These are phyloP conservation scores for Trichoderma arundinaceum DNA, from an alignment of 2,329 filamentous ascomycete genomes.

Conservation along the genomic window DNA sequence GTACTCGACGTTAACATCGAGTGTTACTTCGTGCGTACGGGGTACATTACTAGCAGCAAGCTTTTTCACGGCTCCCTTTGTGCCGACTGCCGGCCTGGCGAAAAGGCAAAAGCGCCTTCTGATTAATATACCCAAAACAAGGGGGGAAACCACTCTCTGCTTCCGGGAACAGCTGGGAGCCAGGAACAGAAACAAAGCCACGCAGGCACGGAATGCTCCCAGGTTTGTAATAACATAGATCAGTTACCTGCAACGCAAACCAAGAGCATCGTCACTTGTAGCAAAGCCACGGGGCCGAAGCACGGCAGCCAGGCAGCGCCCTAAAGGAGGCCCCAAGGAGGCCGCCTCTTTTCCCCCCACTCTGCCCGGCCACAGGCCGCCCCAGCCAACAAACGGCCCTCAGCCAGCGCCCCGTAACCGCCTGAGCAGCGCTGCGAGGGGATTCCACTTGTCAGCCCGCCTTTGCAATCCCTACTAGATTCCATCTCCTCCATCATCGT, in stretches of 20 bases:
- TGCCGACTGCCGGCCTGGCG: neutral
- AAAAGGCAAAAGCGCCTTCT: neutral
- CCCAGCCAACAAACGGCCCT: slow-evolving; percentile 14
- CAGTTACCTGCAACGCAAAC: neutral
- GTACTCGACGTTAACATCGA: too few species aligned
- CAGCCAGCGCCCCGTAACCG: slow-evolving; percentile 22
- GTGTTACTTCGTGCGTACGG: too few species aligned
- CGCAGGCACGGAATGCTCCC: too few species aligned
- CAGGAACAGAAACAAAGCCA: neutral
- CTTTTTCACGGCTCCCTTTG: slow-evolving; percentile 3
- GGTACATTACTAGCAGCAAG: neutral
- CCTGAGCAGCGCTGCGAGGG: slow-evolving; percentile 16
- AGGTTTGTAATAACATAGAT: too few species aligned
- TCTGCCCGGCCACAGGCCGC: neutral
- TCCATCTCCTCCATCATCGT: slow-evolving; percentile 29
- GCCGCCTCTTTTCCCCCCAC: slow-evolving; percentile 18
- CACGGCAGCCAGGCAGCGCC: neutral
- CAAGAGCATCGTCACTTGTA: neutral
- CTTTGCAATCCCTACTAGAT: slow-evolving; percentile 27
- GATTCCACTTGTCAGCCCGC: slow-evolving; percentile 31
- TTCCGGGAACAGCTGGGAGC: neutral
- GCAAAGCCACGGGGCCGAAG: neutral
- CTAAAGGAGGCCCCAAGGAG: slow-evolving; percentile 21
- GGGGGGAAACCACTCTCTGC: too few species aligned
- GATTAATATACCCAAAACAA: slow-evolving; percentile 14